Percentiles rank a stretch among this genome's conserved stretches.
Conservation (phyloP, 2,329 filamentous ascomycete genomes). For the Sclerotinia subarctica region DNA sequence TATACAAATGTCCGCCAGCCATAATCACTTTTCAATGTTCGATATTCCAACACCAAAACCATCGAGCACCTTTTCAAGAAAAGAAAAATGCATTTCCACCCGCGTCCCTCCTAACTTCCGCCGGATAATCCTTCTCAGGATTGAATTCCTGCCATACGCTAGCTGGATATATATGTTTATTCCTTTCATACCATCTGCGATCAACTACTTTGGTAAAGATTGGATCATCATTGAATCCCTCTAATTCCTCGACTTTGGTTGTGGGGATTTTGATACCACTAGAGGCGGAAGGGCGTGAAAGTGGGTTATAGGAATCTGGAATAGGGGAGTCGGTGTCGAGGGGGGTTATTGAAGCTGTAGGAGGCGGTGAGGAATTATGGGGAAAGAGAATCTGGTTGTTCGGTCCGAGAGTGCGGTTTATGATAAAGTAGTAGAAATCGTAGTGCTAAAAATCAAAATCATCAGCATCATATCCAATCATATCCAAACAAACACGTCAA, state of each 20-base stretch:
- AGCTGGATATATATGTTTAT: slow-evolving; percentile 97
- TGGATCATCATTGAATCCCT: slow-evolving; percentile 77
- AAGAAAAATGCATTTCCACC: slow-evolving; percentile 95
- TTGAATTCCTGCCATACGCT: slow-evolving; percentile 96
- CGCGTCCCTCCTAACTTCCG: slow-evolving; percentile 73
- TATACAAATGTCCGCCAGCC: neutral
- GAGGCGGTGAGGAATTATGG: slow-evolving; percentile 53
- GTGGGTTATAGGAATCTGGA: slow-evolving; percentile 40
- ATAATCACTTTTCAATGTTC: neutral
- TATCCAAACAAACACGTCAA: neutral
- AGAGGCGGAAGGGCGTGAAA: slow-evolving; percentile 38
- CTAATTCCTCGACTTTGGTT: slow-evolving; percentile 47
- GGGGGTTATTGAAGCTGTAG: slow-evolving; percentile 9
- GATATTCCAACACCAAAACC: neutral
- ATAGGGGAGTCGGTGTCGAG: slow-evolving; percentile 24
- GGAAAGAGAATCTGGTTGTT: slow-evolving; percentile 72
- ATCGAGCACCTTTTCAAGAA: slow-evolving; percentile 40
- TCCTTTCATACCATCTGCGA: slow-evolving; percentile 91
- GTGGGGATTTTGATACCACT: slow-evolving; percentile 38
- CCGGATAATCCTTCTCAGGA: slow-evolving; percentile 79
- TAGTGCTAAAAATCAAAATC: slow-evolving; percentile 66
- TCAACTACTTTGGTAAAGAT: slow-evolving; percentile 90
- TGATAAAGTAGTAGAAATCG: slow-evolving; percentile 94
- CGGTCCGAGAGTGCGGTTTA: slow-evolving; percentile 78
- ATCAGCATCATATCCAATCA: slow-evolving; percentile 12